Base-by-base conservation (phyloP, 805 yeast species). In the Teunomyces gatunensis region DNA sequence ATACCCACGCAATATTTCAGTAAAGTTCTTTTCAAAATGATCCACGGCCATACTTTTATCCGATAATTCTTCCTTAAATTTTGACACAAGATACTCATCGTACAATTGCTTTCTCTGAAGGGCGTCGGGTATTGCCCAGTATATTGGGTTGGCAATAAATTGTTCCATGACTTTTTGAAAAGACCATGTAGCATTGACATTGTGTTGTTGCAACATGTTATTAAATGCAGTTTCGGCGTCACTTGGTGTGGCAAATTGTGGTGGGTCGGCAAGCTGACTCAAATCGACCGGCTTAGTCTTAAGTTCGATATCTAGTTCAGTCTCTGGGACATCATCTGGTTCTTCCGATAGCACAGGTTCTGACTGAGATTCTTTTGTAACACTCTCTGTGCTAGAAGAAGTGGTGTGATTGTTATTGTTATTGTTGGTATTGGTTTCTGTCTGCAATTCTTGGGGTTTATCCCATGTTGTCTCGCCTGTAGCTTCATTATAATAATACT, bases 381-480 rank as follows among this genome's bases (percentile, higher is more conserved):
- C 46, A 32, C 21, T 33, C 3, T 23, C 33, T n/a, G 27, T 48
- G 11, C 35, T 48, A 5, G 44, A 49, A 7, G 21, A n/a, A 1
- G 35, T 44, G 27, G 17, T 46, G 33, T 44, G 48, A 51, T 15
- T 18, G 20, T 4, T 18, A 4, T 18, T 18, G 20, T 40, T 18
- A 4, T 40, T 41, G 44, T 41, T 43, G 34, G 46, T 30, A 9
- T 29, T 46, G 9, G 32, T 17, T 29, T 36, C 49, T 10, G 53
- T 32, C 15, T 48, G 39, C 13, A 79, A 71, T 28, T 75, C 83
- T 1, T 61, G 71, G 0, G 96, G 96, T n/a, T 80, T 64, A 15
- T 83, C 87, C 97, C 97, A 91, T 0, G 84, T 82, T 15, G 94
- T 84, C 56, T 83, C 82, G 5, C 80, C 77, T 0, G 92, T 79